Base-by-base conservation (phyloP, 768 basidiomycete species). In the Zangia roseola region DNA sequence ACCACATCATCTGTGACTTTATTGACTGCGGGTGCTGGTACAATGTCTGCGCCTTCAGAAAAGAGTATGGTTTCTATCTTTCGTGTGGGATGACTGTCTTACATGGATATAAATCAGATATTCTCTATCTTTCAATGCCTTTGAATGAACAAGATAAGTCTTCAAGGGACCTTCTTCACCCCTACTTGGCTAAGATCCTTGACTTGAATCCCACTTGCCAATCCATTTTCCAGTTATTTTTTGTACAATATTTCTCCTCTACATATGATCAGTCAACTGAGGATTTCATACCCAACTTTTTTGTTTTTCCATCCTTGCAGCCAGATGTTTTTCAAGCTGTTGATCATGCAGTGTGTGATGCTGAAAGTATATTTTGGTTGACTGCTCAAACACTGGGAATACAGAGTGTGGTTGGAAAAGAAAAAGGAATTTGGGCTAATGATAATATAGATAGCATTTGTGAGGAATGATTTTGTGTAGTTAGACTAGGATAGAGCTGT, bases 1-100 rank as follows among this genome's bases (percentile, higher is more conserved):
- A 71, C 74, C 3, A 65, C 66, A 5, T 71, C 71, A 2, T 71
- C 82, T 4, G 84, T 80, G 3, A 84, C 82, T 40, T 81, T 76
- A 2, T 66, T 94, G 28, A 70, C 88, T 19, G 80, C 82, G 1
- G 92, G 91, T 3, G 81, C 85, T 59, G 84, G 81, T 9, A 84
- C 84, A 13, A 72, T 91, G 71, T 83, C 86, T 5, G 76, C 87
- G 19, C 92, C 92, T 0, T 70, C 74, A 41, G 87, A 81, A 3
- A 84, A 83, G 75, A 88, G 83, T 71, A 54, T 23, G 45, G 30
- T 47, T 38, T 43, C 25, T 17, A 19, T 40, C 33, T 25, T n/a
- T 33, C 30, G n/a, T 14, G 20, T 35, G 36, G 2, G 16, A 31
- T 31, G 30, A 21, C 24, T 46, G 9, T 36, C 43, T 51, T 26